These are phyloP conservation scores for Bryoerythrophyllum caledonicum DNA, from an alignment of 225 moss, liverwort and hornwort species.

Conservation along the genomic window DNA sequence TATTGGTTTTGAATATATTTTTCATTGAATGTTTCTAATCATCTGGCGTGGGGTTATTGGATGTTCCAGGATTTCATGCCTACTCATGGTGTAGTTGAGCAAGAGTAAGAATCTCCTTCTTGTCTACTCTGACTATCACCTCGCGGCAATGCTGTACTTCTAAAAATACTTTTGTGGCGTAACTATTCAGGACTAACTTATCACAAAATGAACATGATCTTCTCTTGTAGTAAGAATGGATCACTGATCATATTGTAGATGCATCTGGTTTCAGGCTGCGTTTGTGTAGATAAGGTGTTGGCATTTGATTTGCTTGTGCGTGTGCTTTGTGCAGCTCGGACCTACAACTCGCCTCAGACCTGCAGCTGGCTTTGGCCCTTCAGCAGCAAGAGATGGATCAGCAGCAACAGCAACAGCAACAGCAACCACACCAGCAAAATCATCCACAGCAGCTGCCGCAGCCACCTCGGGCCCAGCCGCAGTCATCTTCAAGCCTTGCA, in stretches of 20 bases:
- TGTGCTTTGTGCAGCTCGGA: constrained; percentile 69
- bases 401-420: constrained; percentile 71
- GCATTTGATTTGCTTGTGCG: constrained; percentile 22
- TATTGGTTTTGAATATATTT: neutral
- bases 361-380: constrained; percentile 89
- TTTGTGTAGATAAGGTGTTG: neutral
- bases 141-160: too few species aligned
- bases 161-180: too few species aligned
- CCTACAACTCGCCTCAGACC: constrained; percentile 76
- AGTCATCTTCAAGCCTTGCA: constrained; percentile 51
- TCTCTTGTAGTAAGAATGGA: neutral
- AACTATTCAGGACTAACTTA: too few species aligned
- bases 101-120: constrained; percentile 55
- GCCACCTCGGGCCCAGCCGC: constrained; percentile 51
- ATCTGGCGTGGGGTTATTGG: constrained; percentile 26
- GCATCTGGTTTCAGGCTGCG: neutral
- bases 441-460: constrained; percentile 5
- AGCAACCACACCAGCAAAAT: constrained; percentile 18
- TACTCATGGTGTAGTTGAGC: constrained; percentile 48
- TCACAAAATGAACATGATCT: neutral
- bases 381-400: constrained; percentile 97
- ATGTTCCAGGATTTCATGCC: constrained; percentile 78
- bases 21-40: constrained; percentile 14
- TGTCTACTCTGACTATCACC: neutral
- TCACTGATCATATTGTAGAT: neutral